Evolutionary conservation across 805 yeast species (phyloP).

Genomic region (Ogataea methanolica): DNA sequence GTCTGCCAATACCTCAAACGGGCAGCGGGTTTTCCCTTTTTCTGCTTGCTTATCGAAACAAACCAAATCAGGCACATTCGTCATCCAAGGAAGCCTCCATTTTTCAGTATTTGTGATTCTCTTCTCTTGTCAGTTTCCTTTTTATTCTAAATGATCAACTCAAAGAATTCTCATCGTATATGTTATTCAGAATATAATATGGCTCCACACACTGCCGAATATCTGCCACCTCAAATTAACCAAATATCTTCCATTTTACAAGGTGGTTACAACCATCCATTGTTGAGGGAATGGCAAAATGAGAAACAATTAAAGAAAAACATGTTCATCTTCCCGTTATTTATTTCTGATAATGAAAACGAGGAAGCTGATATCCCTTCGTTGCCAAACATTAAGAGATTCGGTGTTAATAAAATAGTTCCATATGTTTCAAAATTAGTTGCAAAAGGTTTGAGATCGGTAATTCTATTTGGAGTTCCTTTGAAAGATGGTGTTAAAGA

Average conservation of each 20-base stretch:
- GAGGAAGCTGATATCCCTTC: slow-evolving; percentile 73
- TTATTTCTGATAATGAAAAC: slow-evolving; percentile 74
- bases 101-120: no score
- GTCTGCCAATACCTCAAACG: no score
- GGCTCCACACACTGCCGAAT: slow-evolving; percentile 60
- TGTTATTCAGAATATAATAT: neutral
- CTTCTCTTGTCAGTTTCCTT: no score
- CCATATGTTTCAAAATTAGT: slow-evolving; percentile 69
- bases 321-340: slow-evolving; percentile 91
- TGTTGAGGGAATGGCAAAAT: slow-evolving; percentile 86
- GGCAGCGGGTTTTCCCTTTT: no score
- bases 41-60: no score
- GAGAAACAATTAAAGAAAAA: slow-evolving; percentile 78
- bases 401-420: slow-evolving; percentile 74
- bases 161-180: no score
- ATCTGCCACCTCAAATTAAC: slow-evolving; percentile 52
- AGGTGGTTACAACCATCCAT: slow-evolving; percentile 92
- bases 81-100: no score
- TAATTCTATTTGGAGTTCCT: slow-evolving; percentile 90
- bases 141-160: no score
- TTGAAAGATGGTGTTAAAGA: slow-evolving; percentile 74
- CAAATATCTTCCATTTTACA: slow-evolving; percentile 73
- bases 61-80: no score
- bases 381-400: slow-evolving; percentile 83
- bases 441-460: slow-evolving; percentile 77